A percentile compares a stretch with the other conserved stretches of the same genome.
Conservation (phyloP, 2,329 filamentous ascomycete genomes). For the Lasiodiplodia theobromae region DNA sequence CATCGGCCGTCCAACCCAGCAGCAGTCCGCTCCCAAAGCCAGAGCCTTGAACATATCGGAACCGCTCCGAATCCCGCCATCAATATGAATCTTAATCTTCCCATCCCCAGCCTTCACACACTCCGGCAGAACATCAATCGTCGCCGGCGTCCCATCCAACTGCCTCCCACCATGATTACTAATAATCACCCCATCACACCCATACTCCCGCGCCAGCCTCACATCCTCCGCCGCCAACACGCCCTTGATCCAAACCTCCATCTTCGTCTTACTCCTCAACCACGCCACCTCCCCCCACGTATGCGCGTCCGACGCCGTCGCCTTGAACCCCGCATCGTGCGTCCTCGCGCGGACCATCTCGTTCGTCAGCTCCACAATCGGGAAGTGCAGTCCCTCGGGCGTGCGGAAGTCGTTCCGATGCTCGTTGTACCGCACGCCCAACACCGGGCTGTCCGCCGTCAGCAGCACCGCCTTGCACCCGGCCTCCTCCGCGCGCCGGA, state of each 20-base stretch:
- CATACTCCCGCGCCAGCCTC: slow-evolving; percentile 52
- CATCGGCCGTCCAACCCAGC: slow-evolving; percentile 66
- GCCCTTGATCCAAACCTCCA: slow-evolving; percentile 49
- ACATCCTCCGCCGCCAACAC: slow-evolving; percentile 60
- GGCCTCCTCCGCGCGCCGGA: neutral
- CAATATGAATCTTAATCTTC: slow-evolving; percentile 62
- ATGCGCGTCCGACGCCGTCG: slow-evolving; percentile 38
- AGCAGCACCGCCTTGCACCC: neutral
- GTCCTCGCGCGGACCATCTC: slow-evolving; percentile 37
- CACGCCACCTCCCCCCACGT: slow-evolving; percentile 35
- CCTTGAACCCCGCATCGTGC: slow-evolving; percentile 40
- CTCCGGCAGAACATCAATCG: slow-evolving; percentile 51
- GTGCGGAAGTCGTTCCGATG: slow-evolving; percentile 29
- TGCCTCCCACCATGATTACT: slow-evolving; percentile 46
- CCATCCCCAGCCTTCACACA: slow-evolving; percentile 60
- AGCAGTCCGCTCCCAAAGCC: slow-evolving; percentile 68
- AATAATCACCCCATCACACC: slow-evolving; percentile 54
- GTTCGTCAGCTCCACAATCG: slow-evolving; percentile 36
- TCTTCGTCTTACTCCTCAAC: slow-evolving; percentile 31
- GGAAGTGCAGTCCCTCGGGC: slow-evolving; percentile 36
- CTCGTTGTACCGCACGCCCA: slow-evolving; percentile 5
- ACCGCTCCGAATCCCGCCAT: slow-evolving; percentile 69
- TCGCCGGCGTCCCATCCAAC: slow-evolving; percentile 35
- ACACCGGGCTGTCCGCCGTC: slow-evolving; percentile 4
- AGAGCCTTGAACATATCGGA: slow-evolving; percentile 72